Evolutionary conservation across 139 green algal species (phyloP).

Genomic region (Pseudopediastrum boryanum): DNA sequence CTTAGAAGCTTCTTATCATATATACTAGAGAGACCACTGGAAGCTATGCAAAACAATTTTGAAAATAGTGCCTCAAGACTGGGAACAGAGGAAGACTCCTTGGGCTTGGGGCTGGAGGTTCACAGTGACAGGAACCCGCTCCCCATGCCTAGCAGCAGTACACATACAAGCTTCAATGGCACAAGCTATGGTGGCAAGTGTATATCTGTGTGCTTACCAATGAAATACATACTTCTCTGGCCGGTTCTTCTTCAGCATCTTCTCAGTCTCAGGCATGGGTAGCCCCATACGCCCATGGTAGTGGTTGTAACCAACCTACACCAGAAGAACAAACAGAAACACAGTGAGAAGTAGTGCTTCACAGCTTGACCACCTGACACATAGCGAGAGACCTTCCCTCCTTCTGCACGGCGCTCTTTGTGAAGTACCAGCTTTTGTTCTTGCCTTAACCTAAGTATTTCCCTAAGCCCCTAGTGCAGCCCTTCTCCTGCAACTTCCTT

Average conservation of each 20-base stretch:
- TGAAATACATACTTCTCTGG: constrained; percentile 10
- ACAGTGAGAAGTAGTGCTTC: not conserved
- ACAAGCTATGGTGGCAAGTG: not conserved
- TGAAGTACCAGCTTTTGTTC: too few relatives aligned
- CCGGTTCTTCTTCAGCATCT: constrained; percentile 14
- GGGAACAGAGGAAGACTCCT: not conserved
- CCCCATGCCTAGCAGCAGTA: too few relatives aligned
- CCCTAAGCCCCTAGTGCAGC: too few relatives aligned
- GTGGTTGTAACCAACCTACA: constrained; percentile 38
- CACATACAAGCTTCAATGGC: not conserved
- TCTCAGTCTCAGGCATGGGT: constrained; percentile 26
- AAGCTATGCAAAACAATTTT: constrained; percentile 34
- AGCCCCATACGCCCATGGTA: constrained; percentile 18
- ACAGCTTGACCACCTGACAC: too few relatives aligned
- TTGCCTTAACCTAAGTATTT: too few relatives aligned
- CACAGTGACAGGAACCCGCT: too few relatives aligned
- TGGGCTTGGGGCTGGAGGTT: too few relatives aligned
- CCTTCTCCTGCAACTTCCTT: too few relatives aligned
- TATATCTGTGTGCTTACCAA: not conserved
- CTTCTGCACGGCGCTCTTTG: too few relatives aligned
- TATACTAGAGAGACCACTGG: too few relatives aligned
- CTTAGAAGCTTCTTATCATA: too few relatives aligned
- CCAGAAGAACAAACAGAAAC: not conserved
- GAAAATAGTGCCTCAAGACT: not conserved
- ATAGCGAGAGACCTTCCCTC: too few relatives aligned